Percentiles rank a stretch among this genome's conserved stretches.
Evolutionary conservation across 768 basidiomycete species (phyloP).

Genomic region (Fomitopsis serialis): DNA sequence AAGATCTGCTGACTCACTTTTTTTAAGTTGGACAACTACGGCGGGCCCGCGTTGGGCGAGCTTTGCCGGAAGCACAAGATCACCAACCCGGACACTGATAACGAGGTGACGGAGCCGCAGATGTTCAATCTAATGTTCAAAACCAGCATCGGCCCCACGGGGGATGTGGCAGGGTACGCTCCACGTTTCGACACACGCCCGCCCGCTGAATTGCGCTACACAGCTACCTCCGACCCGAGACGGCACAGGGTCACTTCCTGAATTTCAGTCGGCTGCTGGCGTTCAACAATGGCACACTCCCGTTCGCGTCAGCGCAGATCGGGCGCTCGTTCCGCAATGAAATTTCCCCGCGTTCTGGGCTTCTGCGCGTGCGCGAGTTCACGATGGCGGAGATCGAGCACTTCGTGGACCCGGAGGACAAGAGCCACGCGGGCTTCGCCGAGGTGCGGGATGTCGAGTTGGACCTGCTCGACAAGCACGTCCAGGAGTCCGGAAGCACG

Average conservation of each 20-base stretch:
- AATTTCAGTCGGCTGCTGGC: constrained; percentile 96
- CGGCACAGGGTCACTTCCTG: constrained; percentile 97
- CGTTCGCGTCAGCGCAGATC: constrained; percentile 96
- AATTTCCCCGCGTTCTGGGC: constrained; percentile 93
- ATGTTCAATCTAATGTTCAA: constrained; percentile 99
- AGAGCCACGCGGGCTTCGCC: constrained; percentile 77
- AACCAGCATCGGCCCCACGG: constrained; percentile 94
- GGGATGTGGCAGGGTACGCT: constrained; percentile 87
- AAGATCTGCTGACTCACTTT: constrained; percentile 5
- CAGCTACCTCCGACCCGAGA: constrained; percentile 95
- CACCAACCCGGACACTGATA: constrained; percentile 86
- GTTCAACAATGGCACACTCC: constrained; percentile 95
- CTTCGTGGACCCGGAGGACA: constrained; percentile 93
- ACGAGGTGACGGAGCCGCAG: constrained; percentile 88
- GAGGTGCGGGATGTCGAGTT: constrained; percentile 76
- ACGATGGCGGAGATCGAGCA: constrained; percentile 99
- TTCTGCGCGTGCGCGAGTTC: constrained; percentile 96
- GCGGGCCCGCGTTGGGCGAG: constrained; percentile 83
- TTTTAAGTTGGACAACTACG: constrained; percentile 90
- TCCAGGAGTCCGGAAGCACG: constrained; percentile 74
- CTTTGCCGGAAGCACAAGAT: constrained; percentile 78
- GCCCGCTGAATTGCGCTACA: neutral
- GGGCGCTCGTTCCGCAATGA: constrained; percentile 97
- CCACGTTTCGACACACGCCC: too few species aligned
- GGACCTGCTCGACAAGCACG: constrained; percentile 72